A percentile compares a stretch with the other conserved stretches of the same genome.
These are phyloP conservation scores for Cutaneotrichosporon cavernicola DNA, from an alignment of 1,284 basidiomycete genomes.

Conservation along the genomic window DNA sequence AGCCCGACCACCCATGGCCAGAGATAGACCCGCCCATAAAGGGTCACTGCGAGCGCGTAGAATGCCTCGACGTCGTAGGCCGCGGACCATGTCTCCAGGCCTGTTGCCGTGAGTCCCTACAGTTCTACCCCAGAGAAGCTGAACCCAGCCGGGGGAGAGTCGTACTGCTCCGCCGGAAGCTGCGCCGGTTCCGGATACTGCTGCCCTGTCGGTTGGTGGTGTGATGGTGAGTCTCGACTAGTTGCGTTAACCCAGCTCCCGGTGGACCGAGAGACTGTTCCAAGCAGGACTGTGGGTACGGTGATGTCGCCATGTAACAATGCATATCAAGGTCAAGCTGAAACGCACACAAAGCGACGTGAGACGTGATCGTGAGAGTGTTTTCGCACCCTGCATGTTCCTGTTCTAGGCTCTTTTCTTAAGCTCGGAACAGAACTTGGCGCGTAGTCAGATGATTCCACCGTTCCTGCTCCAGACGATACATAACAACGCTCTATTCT, in stretches of 20 bases:
- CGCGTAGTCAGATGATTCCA: background rate
- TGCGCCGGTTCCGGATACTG: background rate
- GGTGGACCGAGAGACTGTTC: background rate
- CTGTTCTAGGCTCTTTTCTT: background rate
- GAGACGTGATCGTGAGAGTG: no score
- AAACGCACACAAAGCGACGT: background rate
- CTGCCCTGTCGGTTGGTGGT: background rate
- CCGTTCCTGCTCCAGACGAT: background rate
- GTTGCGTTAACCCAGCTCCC: background rate
- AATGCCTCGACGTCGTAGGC: background rate
- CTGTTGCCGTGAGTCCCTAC: slow-evolving; percentile 2
- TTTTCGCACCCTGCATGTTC: background rate
- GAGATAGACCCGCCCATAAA: background rate
- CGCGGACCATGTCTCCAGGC: background rate
- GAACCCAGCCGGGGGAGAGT: background rate
- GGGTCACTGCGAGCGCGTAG: background rate
- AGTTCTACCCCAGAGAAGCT: background rate
- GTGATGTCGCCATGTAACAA: no score
- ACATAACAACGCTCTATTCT: no score
- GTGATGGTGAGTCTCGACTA: slow-evolving; percentile 3
- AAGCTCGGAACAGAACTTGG: background rate
- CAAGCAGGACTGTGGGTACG: background rate
- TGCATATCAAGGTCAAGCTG: background rate
- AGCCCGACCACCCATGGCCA: no score
- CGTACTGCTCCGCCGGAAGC: background rate